Evolutionary conservation across 1,284 basidiomycete species (phyloP).

Genomic region (Ganoderma lingzhi): DNA sequence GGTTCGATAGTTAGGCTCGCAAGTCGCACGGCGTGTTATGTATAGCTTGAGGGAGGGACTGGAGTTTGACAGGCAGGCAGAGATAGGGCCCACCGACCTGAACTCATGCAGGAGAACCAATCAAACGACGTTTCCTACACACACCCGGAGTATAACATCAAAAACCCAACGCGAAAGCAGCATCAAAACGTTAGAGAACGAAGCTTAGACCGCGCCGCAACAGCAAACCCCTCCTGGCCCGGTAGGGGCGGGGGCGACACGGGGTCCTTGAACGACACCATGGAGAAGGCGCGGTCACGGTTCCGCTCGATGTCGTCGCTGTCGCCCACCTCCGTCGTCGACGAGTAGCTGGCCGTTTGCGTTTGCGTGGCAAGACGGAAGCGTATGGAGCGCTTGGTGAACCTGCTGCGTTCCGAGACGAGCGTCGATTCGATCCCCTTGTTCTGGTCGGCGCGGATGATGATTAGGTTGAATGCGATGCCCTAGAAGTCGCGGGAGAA

Average conservation of each 20-base stretch:
- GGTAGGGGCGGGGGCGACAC: not conserved
- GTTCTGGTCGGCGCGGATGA: conserved; percentile 12
- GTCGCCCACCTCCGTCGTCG: not conserved
- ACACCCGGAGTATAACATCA: too few species aligned
- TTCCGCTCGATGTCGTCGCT: not conserved
- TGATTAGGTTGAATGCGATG: conserved; percentile 16
- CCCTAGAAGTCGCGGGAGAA: not conserved
- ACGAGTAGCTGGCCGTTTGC: not conserved
- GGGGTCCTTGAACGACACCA: not conserved
- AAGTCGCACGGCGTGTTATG: too few species aligned
- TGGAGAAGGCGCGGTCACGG: not conserved
- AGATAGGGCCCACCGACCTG: too few species aligned
- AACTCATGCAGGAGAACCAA: too few species aligned
- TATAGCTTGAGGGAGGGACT: too few species aligned
- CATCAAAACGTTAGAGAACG: too few species aligned
- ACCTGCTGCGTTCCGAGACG: not conserved
- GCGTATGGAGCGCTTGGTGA: not conserved
- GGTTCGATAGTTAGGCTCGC: too few species aligned
- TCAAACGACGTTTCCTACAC: too few species aligned
- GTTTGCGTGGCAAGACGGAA: not conserved
- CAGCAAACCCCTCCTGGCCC: not conserved
- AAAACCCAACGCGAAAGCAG: too few species aligned
- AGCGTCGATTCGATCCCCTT: not conserved
- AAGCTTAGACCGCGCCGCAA: too few species aligned
- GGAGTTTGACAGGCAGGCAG: too few species aligned